Evolutionary conservation across 768 basidiomycete species (phyloP).

Genomic region (Phaffia australis): DNA sequence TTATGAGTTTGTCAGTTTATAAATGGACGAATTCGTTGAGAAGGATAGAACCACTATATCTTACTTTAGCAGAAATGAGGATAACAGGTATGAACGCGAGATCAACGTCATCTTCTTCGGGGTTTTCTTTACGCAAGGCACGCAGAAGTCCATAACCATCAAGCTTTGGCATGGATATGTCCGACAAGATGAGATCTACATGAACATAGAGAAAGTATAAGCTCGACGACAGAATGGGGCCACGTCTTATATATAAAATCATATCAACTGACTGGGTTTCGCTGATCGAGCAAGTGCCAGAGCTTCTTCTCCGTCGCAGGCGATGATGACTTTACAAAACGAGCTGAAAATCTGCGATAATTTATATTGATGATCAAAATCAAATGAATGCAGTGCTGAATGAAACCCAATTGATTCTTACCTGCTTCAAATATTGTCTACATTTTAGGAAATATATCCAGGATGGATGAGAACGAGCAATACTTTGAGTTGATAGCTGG

Average conservation of each 20-base stretch:
- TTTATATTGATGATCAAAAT: no score
- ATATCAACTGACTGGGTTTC: neutral
- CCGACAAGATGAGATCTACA: constrained; percentile 17
- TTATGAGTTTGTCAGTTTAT: no score
- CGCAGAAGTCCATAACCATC: constrained; percentile 4
- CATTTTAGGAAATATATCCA: neutral
- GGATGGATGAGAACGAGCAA: neutral
- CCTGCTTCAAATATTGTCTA: constrained; percentile 3
- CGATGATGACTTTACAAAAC: constrained; percentile 14
- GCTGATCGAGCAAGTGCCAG: neutral
- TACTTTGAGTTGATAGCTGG: neutral
- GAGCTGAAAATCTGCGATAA: constrained; percentile 1
- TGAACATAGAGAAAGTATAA: no score
- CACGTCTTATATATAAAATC: no score
- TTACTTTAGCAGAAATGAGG: constrained; percentile 13
- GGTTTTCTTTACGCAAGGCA: neutral
- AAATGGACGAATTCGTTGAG: no score
- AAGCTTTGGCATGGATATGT: constrained; percentile 10
- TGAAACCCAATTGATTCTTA: no score
- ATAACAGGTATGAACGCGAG: constrained; percentile 13
- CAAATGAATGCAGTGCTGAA: no score
- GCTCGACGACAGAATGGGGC: no score
- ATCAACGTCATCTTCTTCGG: constrained; percentile 1
- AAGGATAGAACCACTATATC: no score
- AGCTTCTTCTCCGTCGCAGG: constrained; percentile 15